These are phyloP conservation scores for Bolboschoenus planiculmis DNA, from an alignment of 176 grass and related monocot species.

Conservation along the genomic window DNA sequence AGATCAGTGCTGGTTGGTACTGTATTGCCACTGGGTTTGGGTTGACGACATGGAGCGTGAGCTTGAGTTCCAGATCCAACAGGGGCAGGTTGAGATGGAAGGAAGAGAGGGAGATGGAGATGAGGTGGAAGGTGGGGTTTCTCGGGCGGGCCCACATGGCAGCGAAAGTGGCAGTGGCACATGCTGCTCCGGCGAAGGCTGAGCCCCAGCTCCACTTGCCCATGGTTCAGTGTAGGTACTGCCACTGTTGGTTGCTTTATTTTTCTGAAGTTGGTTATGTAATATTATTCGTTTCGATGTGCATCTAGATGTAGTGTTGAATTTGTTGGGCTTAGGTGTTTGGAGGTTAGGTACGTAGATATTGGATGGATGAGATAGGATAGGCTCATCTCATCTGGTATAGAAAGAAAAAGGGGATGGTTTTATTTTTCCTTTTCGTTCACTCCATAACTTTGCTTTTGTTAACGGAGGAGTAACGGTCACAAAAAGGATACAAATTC, in stretches of 20 bases:
- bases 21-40: conserved; percentile 66
- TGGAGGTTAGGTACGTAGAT: neutral
- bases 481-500: too few species aligned
- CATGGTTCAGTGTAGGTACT: neutral
- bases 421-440: too few species aligned
- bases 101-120: conserved; percentile 64
- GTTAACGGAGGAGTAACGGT: too few species aligned
- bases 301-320: neutral
- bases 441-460: too few species aligned
- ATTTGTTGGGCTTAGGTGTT: neutral
- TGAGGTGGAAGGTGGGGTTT: conserved; percentile 65
- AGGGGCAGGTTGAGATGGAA: conserved; percentile 61
- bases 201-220: conserved; percentile 55
- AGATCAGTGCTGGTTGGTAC: conserved; percentile 50
- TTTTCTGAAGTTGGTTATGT: neutral
- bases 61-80: conserved; percentile 67
- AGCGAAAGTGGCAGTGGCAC: conserved; percentile 28
- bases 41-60: conserved; percentile 79
- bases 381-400: neutral
- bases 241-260: too few species aligned
- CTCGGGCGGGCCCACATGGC: conserved; percentile 39
- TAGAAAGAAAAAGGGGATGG: neutral
- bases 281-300: neutral
- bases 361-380: neutral
- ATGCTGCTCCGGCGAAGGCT: conserved; percentile 46